A percentile compares a stretch with the other conserved stretches of the same genome.
phyloP scores from a whole-genome alignment of 495 filamentous ascomycete species.

The Aspergillus heteromorphus region DNA sequence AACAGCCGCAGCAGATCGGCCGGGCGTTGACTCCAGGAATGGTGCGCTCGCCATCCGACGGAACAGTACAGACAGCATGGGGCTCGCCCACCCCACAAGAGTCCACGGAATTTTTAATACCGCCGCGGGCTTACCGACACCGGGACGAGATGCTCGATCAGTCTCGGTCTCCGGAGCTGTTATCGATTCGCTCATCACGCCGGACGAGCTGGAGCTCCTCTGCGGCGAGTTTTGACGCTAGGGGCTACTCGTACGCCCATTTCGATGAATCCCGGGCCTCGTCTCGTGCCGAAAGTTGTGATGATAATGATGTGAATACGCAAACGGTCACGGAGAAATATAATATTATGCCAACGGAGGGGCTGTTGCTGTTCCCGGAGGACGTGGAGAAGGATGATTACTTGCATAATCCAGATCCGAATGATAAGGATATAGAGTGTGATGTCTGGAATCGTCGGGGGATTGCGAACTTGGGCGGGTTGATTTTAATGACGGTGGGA shows the following conservation, averaged over 20 bases:
- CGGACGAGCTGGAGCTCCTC: slow-evolving; percentile 61
- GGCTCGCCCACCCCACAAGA: slow-evolving; percentile 33
- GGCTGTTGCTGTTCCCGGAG: slow-evolving; percentile 64
- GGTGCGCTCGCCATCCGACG: slow-evolving; percentile 10
- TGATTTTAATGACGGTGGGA: slow-evolving; percentile 56
- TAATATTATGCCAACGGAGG: slow-evolving; percentile 68
- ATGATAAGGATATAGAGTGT: slow-evolving; percentile 60
- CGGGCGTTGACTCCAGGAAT: slow-evolving; percentile 16
- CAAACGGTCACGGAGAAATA: slow-evolving; percentile 77
- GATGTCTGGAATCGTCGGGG: slow-evolving; percentile 65
- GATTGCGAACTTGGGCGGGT: slow-evolving; percentile 60
- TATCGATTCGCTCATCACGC: slow-evolving; percentile 43
- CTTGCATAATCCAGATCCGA: slow-evolving; percentile 66
- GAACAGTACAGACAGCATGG: slow-evolving; percentile 18
- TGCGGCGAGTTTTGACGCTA: slow-evolving; percentile 47
- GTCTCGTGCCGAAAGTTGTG: slow-evolving; percentile 57
- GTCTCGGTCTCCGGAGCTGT: slow-evolving; percentile 35
- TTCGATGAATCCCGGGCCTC: slow-evolving; percentile 55
- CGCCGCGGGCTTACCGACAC: slow-evolving; percentile 43
- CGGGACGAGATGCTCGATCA: slow-evolving; percentile 41
- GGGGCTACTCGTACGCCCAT: slow-evolving; percentile 32
- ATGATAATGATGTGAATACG: slow-evolving; percentile 64
- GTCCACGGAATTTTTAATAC: slow-evolving; percentile 57
- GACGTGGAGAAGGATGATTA: slow-evolving; percentile 78
- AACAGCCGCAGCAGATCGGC: slow-evolving; percentile 6